A percentile compares a stretch with the other conserved stretches of the same genome.
phyloP scores from a whole-genome alignment of 148 eudicot species.

The Hydrangea macrophylla region DNA sequence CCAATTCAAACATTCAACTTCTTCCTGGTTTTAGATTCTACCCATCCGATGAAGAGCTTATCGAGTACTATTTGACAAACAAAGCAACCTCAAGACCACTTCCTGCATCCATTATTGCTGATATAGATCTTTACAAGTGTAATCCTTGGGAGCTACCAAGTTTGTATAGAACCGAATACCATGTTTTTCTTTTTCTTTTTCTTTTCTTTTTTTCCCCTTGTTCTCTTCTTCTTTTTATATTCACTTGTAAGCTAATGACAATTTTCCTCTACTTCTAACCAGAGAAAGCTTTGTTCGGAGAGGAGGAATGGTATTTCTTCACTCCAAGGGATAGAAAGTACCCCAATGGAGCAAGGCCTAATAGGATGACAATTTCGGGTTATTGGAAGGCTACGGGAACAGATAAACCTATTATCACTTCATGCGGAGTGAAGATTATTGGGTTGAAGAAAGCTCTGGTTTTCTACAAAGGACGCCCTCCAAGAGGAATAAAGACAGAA shows the following conservation, averaged over 20 bases:
- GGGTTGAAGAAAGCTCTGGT: constrained; percentile 32
- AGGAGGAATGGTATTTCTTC: constrained; percentile 40
- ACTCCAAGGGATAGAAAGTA: constrained; percentile 36
- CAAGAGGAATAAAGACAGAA: constrained; percentile 30
- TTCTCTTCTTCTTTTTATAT: neutral
- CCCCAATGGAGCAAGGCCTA: constrained; percentile 34
- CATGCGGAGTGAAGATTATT: constrained; percentile 11
- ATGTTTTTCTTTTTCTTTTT: neutral
- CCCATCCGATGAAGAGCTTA: constrained; percentile 33
- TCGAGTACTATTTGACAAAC: constrained; percentile 27
- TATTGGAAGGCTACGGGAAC: constrained; percentile 42
- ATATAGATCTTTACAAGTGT: constrained; percentile 33
- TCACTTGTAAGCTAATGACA: neutral
- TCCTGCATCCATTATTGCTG: constrained; percentile 26
- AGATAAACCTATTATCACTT: constrained; percentile 25
- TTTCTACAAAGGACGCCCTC: constrained; percentile 32
- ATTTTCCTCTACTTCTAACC: neutral
- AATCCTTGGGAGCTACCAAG: constrained; percentile 35
- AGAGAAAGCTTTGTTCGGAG: constrained; percentile 30
- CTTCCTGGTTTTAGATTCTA: constrained; percentile 39
- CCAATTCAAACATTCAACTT: constrained; percentile 19
- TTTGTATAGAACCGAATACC: constrained; percentile 6
- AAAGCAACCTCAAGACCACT: constrained; percentile 27
- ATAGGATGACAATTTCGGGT: constrained; percentile 29
- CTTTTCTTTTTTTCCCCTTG: neutral